phyloP scores from a whole-genome alignment of 2,329 filamentous ascomycete species.

The Calonectria multiphialidica region DNA sequence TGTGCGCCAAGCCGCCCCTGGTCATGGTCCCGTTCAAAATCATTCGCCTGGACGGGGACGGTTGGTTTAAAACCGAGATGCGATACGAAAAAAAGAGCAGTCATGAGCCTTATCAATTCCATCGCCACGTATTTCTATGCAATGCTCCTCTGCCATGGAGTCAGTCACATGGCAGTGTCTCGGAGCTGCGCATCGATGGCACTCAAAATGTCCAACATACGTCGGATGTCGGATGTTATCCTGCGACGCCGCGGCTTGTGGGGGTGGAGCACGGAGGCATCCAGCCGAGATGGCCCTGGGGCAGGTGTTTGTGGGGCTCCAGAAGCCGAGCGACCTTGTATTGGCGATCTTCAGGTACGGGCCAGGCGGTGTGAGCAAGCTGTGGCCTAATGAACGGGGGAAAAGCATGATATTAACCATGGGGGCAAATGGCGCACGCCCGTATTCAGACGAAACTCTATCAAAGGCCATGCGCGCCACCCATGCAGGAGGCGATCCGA shows the following conservation, averaged over 20 bases:
- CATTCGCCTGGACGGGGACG: not conserved
- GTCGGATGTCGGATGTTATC: conserved; percentile 11
- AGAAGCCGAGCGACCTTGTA: conserved; percentile 28
- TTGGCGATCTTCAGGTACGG: conserved; percentile 12
- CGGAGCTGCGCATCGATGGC: conserved; percentile 19
- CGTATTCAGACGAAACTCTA: too few species aligned
- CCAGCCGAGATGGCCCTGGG: conserved; percentile 24
- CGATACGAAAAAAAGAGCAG: not conserved
- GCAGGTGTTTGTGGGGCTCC: not conserved
- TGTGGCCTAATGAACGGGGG: conserved; percentile 1
- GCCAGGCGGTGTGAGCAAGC: not conserved
- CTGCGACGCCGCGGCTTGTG: not conserved
- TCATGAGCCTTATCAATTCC: not conserved
- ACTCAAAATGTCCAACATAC: conserved; percentile 25
- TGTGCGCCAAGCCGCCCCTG: not conserved
- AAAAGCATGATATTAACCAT: not conserved
- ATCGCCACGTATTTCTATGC: not conserved
- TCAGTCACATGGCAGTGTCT: conserved; percentile 13
- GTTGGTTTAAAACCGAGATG: not conserved
- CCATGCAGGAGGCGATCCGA: not conserved
- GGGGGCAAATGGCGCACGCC: not conserved
- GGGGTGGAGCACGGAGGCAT: conserved; percentile 24
- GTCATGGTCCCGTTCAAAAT: not conserved
- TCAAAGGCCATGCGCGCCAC: not conserved
- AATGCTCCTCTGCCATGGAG: not conserved